These are phyloP conservation scores for Reticulascus tulasneorum DNA, from an alignment of 2,329 filamentous ascomycete species.

Conservation along the genomic window DNA sequence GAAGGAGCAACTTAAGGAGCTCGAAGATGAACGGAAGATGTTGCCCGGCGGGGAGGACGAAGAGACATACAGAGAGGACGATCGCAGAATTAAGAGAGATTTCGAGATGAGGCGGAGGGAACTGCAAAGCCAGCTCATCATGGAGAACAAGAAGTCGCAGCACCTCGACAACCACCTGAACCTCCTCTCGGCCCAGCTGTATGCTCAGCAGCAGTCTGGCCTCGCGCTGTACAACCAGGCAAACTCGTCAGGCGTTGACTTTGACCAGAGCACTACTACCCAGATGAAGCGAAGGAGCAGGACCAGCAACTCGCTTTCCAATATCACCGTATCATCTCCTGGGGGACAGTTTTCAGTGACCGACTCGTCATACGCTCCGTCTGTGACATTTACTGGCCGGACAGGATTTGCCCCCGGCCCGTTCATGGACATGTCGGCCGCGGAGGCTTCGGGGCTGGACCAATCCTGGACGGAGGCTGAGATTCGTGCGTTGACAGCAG, in stretches of 20 bases:
- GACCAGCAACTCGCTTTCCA: conserved; percentile 43
- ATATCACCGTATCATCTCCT: conserved; percentile 35
- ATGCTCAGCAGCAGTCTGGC: conserved; percentile 35
- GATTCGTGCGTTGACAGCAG: conserved; percentile 55
- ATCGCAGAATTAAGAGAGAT: conserved; percentile 48
- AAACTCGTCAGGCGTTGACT: conserved; percentile 42
- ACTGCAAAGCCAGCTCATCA: conserved; percentile 45
- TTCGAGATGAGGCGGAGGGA: conserved; percentile 53
- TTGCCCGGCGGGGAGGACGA: conserved; percentile 59
- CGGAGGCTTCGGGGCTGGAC: conserved; percentile 22
- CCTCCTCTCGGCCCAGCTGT: conserved; percentile 44
- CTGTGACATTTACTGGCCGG: conserved; percentile 50
- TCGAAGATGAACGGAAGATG: conserved; percentile 67
- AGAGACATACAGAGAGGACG: conserved; percentile 50
- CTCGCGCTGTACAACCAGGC: conserved; percentile 42
- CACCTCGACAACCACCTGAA: conserved; percentile 45
- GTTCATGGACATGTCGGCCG: conserved; percentile 45
- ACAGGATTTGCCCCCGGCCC: conserved; percentile 50
- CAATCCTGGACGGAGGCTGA: conserved; percentile 57
- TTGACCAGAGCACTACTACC: conserved; percentile 35
- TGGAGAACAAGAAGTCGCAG: conserved; percentile 43
- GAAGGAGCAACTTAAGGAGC: conserved; percentile 58
- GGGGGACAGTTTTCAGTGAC: conserved; percentile 30
- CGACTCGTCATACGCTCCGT: conserved; percentile 42
- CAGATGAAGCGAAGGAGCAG: conserved; percentile 46